A percentile compares a stretch with the other conserved stretches of the same genome.
phyloP scores from a whole-genome alignment of 2,329 filamentous ascomycete genomes.

The Stemphylium vesicarium region DNA sequence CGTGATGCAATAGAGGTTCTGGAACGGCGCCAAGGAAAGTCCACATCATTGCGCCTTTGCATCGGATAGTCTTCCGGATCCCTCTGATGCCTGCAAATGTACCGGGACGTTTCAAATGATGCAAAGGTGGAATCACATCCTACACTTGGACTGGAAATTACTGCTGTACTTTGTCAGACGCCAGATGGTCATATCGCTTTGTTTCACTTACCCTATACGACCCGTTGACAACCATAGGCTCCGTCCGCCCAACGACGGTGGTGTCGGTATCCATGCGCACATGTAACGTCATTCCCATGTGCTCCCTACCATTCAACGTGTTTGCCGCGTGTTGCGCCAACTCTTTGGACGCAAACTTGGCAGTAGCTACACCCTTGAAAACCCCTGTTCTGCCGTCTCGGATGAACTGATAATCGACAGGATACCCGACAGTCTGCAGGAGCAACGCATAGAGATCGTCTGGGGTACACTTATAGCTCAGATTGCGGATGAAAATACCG shows the following conservation, averaged over 20 bases:
- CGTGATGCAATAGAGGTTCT: neutral
- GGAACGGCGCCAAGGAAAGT: neutral
- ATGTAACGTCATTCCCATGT: slow-evolving; percentile 41
- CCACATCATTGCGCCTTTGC: neutral
- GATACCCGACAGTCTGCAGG: slow-evolving; percentile 32
- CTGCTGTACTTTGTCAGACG: slow-evolving; percentile 23
- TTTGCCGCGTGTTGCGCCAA: slow-evolving; percentile 40
- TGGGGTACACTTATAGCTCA: slow-evolving; percentile 36
- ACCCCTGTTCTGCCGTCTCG: slow-evolving; percentile 31
- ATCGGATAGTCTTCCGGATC: neutral
- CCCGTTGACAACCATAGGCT: slow-evolving; percentile 42
- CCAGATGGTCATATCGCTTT: neutral
- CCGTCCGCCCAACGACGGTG: slow-evolving; percentile 41
- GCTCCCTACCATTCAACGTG: slow-evolving; percentile 32
- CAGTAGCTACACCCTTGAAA: slow-evolving; percentile 45
- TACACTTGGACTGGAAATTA: slow-evolving; percentile 1
- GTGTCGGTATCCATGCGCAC: slow-evolving; percentile 45
- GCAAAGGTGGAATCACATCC: neutral
- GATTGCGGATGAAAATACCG: slow-evolving; percentile 45
- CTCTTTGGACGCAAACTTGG: slow-evolving; percentile 37
- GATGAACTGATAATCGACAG: slow-evolving; percentile 35
- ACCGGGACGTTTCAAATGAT: neutral
- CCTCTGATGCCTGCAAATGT: neutral
- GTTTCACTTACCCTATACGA: slow-evolving; percentile 25
- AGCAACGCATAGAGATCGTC: slow-evolving; percentile 38